Evolutionary conservation across 768 basidiomycete genomes (phyloP), one percentile per base, ranked within the genome.

Genomic region (Trametes gibbosa): DNA sequence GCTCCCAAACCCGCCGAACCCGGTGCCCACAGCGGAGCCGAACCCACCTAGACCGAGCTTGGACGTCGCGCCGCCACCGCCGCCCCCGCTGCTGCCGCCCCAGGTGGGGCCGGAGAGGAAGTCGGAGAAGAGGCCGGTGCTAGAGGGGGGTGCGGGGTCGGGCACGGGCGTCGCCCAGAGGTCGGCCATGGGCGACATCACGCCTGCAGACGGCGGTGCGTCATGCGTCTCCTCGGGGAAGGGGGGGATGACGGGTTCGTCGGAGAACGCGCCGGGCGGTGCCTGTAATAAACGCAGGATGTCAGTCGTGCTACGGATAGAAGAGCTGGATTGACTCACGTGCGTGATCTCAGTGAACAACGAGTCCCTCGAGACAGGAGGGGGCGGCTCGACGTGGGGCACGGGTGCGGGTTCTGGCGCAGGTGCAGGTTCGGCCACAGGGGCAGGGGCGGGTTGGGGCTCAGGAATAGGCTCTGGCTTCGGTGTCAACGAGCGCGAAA

Each of bases 131-230:
- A 53, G 45, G n/a, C 65, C 65, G 27, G 29, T 19, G 48, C 53
- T 57, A 6, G 54, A 49, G 6, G 56, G 37, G 14, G 61, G 45
- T 13, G 56, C 62, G 43, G 60, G 51, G 16, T 62, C 62, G 13
- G 60, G 57, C 27, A 60, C 64, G 39, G 64, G 50, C 25, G 58
- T 58, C n/a, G 37, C 46, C 49, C 50, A 57, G 13, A 63, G 57
- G 23, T 65, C 64, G 21, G 59, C 51, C 53, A 61, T 63, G 42
- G 62, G 59, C 21, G 61, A 57, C 49, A 57, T 62, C 50, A 51
- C 56, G 43, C 55, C 47, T 16, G 39, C 61, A 7, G 50, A 24
- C 23, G 62, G 32, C 2, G 57, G 24, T 16, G 27, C 40, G 52
- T 49, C 46, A 32, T 27, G 21, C 32, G 56, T 3, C 29, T 56